Evolutionary conservation across 352 stramenopile species (phyloP), one percentile per base, ranked within the genome.

Genomic region (Phytophthora pisi): DNA sequence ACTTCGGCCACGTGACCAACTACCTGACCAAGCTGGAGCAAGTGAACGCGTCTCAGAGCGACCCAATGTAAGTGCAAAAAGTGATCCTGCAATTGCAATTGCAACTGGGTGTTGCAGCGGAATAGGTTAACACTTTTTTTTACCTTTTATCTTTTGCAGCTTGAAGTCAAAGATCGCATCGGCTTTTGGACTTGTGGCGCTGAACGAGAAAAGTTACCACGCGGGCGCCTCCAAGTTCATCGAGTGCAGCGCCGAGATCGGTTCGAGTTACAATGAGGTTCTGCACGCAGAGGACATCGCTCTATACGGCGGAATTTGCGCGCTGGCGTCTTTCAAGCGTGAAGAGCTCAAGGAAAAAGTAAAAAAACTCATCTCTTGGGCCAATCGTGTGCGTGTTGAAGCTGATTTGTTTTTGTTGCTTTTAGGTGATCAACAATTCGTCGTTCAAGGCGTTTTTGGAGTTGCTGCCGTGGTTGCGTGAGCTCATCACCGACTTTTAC

Each of bases 381-480:
- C 24, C 24, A 26, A 26, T 26, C 3, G 2, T 26, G 24, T 26
- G 24, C 3, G 3, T 26, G 3, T 26, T 26, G 24, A 26, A 26
- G 24, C 16, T 47, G 16, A 47, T 47, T 43, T 46, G 2, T 46
- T 10, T 46, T 46, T 47, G 40, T 23, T 47, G 40, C 5, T 23
- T 16, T 10, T n/a, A 93, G 81, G 70, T 97, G 51, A 92, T 97
- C 68, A 90, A 96, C 66, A 94, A 94, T 50, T 74, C 82, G 53
- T 91, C 79, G 54, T 97, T 97, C 74, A 96, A 96, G 61, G 79
- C 86, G 1, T 96, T 97, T 53, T 61, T 97, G 56, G 90, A 97
- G 68, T 72, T 96, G 23, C 53, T 97, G 36, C 91, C 91, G 3
- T 93, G 84, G 78, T 61, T 97, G 26, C 89, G 91, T 16, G 91